These are phyloP conservation scores for Ochromonadaceae sp. DNA, from an alignment of 352 stramenopile species.

Conservation along the genomic window DNA sequence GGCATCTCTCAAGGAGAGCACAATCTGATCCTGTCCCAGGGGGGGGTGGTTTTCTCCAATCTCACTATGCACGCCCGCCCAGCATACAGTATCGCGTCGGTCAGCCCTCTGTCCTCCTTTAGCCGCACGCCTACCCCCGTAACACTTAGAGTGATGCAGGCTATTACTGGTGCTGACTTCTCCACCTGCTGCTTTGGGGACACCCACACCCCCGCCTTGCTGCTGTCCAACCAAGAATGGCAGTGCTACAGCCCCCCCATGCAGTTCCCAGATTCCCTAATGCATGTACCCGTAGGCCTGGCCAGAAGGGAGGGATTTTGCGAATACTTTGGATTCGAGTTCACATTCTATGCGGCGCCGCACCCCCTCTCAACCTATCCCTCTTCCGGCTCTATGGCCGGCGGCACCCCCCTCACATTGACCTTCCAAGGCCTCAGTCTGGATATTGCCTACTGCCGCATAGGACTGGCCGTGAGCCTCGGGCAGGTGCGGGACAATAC, in stretches of 20 bases:
- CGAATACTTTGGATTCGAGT: neutral
- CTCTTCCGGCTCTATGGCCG: neutral
- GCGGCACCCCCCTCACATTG: neutral
- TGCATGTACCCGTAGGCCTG: neutral
- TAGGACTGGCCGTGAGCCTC: neutral
- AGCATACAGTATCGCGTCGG: neutral
- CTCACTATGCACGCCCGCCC: neutral
- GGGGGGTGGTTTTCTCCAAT: neutral
- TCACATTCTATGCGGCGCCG: neutral
- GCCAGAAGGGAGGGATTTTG: neutral
- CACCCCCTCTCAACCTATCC: neutral
- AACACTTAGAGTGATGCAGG: neutral
- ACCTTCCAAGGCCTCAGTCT: neutral
- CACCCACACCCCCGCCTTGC: neutral
- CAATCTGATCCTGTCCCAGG: neutral
- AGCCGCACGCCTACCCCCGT: neutral
- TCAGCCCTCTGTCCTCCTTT: neutral
- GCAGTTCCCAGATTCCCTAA: neutral
- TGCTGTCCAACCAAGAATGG: neutral
- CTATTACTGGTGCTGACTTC: neutral
- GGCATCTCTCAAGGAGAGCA: too few relatives aligned
- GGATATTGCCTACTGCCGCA: slow-evolving; percentile 4
- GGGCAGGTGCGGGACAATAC: neutral
- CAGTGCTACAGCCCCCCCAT: neutral
- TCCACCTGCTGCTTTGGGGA: slow-evolving; percentile 2